Base-by-base conservation (phyloP, 2,329 filamentous ascomycete species). In the Penicillium carneum region DNA sequence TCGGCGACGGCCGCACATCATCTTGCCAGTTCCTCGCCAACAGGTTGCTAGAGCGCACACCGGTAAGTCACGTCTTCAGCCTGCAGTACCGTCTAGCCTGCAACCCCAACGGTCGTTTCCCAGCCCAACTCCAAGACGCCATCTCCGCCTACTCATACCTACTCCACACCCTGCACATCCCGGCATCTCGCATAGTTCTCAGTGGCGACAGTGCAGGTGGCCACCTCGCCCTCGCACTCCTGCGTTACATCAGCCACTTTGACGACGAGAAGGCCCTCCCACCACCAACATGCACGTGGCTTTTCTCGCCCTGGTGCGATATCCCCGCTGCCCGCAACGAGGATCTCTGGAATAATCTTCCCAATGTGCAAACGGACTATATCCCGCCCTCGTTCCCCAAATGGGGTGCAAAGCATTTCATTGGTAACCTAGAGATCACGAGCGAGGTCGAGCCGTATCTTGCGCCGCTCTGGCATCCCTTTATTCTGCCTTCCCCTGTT, bases 91-190 rank as follows among this genome's bases (percentile, higher is more conserved):
- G 63, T 23, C 62, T 65, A 10, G 58, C 61, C 7, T 61, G 63
- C n/a, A 61, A 63, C 12, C 57, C 55, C 5, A 59, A 57, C 18
- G 62, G 52, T 26, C 55, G 60, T 3, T 70, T 63, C 39, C 67
- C 69, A 0, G 69, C 59, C 9, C 64, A 67, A 11, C 62, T 71
- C 38, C 69, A 70, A 65, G 69, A 71, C 26, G 66, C 67, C n/a
- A 53, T 71, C 29, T 64, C 69, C 1, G 62, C 68, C 9, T 71
- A 71, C 41, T 18, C 62, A 31, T 69, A 70, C 26, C 63, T 71
- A 20, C 42, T 69, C 18, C 55, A 63, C 26, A 60, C 62, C 2
- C n/a, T 68, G 1, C 49, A 58, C 20, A 69, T 70, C 48, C 63
- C 66, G 2, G 62, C 69, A 5, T 61, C 50, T 10, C 69, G 63